Evolutionary conservation across 2,329 filamentous ascomycete genomes (phyloP).

Genomic region (Alternaria dauci): DNA sequence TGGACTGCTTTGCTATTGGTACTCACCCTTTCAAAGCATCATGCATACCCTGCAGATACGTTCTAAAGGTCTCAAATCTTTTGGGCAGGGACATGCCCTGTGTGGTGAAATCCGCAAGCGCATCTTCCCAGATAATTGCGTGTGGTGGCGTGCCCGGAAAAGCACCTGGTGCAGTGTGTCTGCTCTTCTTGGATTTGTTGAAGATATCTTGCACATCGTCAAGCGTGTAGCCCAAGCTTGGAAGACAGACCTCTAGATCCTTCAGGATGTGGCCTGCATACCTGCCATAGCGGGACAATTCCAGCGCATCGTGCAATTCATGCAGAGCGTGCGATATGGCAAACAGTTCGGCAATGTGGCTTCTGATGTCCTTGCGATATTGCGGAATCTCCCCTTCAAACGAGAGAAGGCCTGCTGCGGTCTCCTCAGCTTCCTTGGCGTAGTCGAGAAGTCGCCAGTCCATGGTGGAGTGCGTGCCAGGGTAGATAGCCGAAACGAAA

Average conservation of each 20-base stretch:
- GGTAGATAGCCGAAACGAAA: constrained; percentile 31
- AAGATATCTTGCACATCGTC: constrained; percentile 57
- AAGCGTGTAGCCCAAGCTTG: constrained; percentile 61
- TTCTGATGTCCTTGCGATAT: constrained; percentile 62
- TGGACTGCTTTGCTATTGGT: neutral
- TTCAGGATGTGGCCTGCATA: constrained; percentile 50
- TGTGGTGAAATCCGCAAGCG: constrained; percentile 56
- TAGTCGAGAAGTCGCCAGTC: constrained; percentile 50
- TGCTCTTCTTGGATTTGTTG: constrained; percentile 48
- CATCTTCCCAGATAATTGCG: constrained; percentile 60
- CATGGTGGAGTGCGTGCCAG: constrained; percentile 45
- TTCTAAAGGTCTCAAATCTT: constrained; percentile 61
- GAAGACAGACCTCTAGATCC: constrained; percentile 60
- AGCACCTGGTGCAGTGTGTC: constrained; percentile 39
- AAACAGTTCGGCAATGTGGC: constrained; percentile 63
- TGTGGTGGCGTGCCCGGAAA: constrained; percentile 54
- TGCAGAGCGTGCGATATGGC: constrained; percentile 62
- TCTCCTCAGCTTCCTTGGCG: constrained; percentile 61
- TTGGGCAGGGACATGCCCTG: constrained; percentile 58
- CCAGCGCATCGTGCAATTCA: constrained; percentile 56
- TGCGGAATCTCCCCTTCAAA: constrained; percentile 62
- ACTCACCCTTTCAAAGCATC: constrained; percentile 58
- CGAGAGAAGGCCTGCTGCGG: constrained; percentile 59
- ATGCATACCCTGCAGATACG: constrained; percentile 57
- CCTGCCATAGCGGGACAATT: constrained; percentile 50